Evolutionary conservation across 2,329 filamentous ascomycete genomes (phyloP).

Genomic region (Plectosphaerella sp.): DNA sequence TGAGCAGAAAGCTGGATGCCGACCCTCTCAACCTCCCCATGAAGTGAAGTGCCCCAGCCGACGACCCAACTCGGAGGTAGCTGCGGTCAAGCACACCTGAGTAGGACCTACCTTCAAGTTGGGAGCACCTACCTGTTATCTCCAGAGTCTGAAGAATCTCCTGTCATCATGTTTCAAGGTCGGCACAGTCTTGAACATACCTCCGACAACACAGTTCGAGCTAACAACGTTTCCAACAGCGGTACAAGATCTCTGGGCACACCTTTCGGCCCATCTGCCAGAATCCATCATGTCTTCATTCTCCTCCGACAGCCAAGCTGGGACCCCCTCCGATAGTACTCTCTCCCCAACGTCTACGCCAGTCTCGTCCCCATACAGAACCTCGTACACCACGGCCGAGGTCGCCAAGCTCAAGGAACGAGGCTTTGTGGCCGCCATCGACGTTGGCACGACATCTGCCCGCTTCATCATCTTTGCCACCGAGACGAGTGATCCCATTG

Average conservation of each 20-base stretch:
- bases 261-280: not conserved
- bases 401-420: slow-evolving; percentile 28
- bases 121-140: too few relatives aligned
- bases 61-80: too few relatives aligned
- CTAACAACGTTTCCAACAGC: not conserved
- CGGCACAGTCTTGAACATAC: not conserved
- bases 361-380: slow-evolving; percentile 18
- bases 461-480: slow-evolving; percentile 88
- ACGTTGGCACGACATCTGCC: slow-evolving; percentile 86
- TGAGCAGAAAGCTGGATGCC: too few relatives aligned
- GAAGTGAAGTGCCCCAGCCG: too few relatives aligned
- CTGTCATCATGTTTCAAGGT: not conserved
- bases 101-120: too few relatives aligned
- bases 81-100: too few relatives aligned
- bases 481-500: slow-evolving; percentile 65
- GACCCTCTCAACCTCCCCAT: too few relatives aligned
- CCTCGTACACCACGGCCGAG: slow-evolving; percentile 22
- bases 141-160: too few relatives aligned
- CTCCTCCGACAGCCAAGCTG: too few relatives aligned
- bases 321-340: too few relatives aligned
- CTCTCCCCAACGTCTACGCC: not conserved
- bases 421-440: slow-evolving; percentile 80
- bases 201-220: not conserved
- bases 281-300: too few relatives aligned
- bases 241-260: not conserved